These are phyloP conservation scores for Fragosphaeria purpurea DNA, from an alignment of 2,329 filamentous ascomycete species.

Conservation along the genomic window DNA sequence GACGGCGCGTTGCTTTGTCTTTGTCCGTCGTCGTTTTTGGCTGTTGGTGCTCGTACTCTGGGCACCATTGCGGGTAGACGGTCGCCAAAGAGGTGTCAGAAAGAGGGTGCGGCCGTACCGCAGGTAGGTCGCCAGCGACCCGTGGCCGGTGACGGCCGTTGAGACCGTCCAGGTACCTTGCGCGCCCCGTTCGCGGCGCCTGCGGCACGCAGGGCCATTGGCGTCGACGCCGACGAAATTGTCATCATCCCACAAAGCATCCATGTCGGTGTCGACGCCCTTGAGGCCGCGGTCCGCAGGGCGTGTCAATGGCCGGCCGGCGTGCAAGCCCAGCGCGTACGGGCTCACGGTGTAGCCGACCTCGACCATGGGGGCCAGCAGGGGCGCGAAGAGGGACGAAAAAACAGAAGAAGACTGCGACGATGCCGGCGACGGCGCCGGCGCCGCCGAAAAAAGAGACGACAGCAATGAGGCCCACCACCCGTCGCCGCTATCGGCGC, in stretches of 20 bases:
- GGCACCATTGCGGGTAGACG: neutral
- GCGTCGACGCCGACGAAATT: conserved; percentile 7
- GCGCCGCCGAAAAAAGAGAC: too few species aligned
- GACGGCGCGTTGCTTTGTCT: conserved; percentile 13
- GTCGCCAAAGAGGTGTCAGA: conserved; percentile 14
- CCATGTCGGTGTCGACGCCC: conserved; percentile 26
- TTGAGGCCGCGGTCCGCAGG: conserved; percentile 25
- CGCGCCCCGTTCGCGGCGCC: neutral
- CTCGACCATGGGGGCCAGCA: conserved; percentile 28
- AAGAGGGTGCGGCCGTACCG: conserved; percentile 26
- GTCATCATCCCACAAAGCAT: conserved; percentile 5
- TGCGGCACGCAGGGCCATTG: too few species aligned
- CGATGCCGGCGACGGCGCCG: neutral
- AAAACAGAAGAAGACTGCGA: neutral
- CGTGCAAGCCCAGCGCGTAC: conserved; percentile 21
- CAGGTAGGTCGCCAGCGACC: conserved; percentile 25
- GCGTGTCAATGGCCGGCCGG: conserved; percentile 22
- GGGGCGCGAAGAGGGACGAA: conserved; percentile 8
- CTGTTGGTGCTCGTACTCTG: neutral
- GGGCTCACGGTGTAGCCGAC: conserved; percentile 28
- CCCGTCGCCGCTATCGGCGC: conserved; percentile 30
- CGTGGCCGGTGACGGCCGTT: conserved; percentile 19
- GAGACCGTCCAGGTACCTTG: conserved; percentile 30
- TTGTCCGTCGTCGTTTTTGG: neutral
- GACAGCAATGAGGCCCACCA: conserved; percentile 18